Evolutionary conservation across 2,329 filamentous ascomycete species (phyloP), one percentile per base, ranked within the genome.

Genomic region (Pseudonectria buxi): DNA sequence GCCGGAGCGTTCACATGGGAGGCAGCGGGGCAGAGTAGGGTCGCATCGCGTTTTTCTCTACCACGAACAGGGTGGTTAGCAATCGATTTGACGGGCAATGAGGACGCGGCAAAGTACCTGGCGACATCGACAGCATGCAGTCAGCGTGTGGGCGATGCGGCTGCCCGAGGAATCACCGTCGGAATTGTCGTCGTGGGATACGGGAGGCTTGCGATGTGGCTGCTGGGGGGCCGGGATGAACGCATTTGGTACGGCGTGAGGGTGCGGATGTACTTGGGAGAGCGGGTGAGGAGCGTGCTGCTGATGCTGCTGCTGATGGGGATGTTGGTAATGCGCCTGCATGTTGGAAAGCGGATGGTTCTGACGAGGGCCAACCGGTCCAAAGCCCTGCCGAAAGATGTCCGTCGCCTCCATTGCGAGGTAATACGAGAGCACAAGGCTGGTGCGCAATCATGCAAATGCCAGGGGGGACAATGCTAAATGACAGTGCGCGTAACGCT

Each of bases 11-110:
- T 95, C 88, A 67, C 92, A 98, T 14, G 90, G 89, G 13, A 86
- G 76, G 62, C 92, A 98, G 55, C 85, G 83, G 27, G 92, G 92
- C 14, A 98, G 76, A 11, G 85, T 86, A 4, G 92, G 86, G 63
- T 96, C 92, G 68, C 92, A 98, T 69, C 88, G 76, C 26, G 90
- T 96, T 71, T 98, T 98, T 54, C 90, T 81, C 89, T 94, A 56
- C 24, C 5, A 33, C 13, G 26, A 13, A 35, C 18, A 34, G 14
- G 31, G 36, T 36, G 30, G 25, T 44, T 36, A 53, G 46, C 36
- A 43, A 36, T 36, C 33, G 24, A 18, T 30, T 24, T 18, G 27
- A 31, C 28, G 24, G 28, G 27, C 26, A 30, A 24, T 31, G 35
- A 29, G 16, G 13, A 24, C 14, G 36, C 14, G 32, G 41, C 18